Base-by-base conservation (phyloP, 345 rosid species). In the Rhodamnia argentea region DNA sequence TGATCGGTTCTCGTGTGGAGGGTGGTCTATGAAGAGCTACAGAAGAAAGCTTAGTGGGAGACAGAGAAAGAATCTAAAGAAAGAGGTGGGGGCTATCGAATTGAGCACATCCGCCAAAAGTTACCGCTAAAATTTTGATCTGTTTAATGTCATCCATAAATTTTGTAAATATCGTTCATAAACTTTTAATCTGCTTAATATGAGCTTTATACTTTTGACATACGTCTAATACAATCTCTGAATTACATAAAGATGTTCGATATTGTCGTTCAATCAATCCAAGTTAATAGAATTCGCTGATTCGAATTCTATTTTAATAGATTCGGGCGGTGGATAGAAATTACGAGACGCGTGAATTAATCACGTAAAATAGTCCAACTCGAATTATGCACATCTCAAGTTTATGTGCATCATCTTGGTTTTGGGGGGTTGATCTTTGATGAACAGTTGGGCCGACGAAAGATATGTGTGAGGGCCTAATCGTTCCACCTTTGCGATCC, bases 121-220 rank as follows among this genome's bases (percentile, higher is more conserved):
- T 42, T 42, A 42, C 4, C 44, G 44, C 44, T 42, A 42, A 42
- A 42, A 3, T 42, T 42, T 42, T 42, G 4, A 6, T 42, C 44
- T 6, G 5, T 3, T 42, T 4, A 42, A 42, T 42, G 0, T 4
- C 1, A 4, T 23, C 0, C 0, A 42, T 42, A 42, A 42, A 42
- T 42, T 4, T 0, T 42, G 44, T 6, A 6, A 6, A 6, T 42
- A 42, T 42, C 44, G 42, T 5, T 5, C 42, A 3, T 5, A 40
- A 40, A 40, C 42, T 40, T 40, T 40, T 40, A 40, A 40, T 40
- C 42, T 40, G 5, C 5, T 40, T 40, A 40, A 40, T 40, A 40
- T 5, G 4, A 40, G 3, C 3, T 5, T 40, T 40, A 5, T 5
- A 54, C 10, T 54, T 18, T 18, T 54, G 9, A 18, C 6, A 18